Percentiles rank a stretch among this genome's conserved stretches.
Conservation (phyloP, 139 green algal genomes). For the Axilococcus clingmanii region DNA sequence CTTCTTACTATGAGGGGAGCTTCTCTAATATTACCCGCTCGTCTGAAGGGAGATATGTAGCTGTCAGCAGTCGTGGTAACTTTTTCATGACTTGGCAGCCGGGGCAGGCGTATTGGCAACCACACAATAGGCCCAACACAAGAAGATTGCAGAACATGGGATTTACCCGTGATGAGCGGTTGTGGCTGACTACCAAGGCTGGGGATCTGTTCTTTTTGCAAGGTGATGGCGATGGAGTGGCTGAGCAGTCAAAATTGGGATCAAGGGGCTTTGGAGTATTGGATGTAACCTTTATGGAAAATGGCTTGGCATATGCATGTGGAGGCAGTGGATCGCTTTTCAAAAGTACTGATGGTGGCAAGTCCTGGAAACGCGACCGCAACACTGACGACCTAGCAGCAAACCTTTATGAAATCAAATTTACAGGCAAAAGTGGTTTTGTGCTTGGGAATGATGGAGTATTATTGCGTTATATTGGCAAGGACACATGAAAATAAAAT, state of each 20-base stretch:
- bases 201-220: conserved; percentile 65
- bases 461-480: conserved; percentile 67
- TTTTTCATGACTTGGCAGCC: conserved; percentile 98
- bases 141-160: conserved; percentile 96
- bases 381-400: conserved; percentile 75
- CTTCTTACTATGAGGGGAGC: conserved; percentile 95
- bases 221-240: conserved; percentile 10
- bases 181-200: conserved; percentile 90
- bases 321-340: conserved; percentile 89
- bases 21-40: conserved; percentile 85
- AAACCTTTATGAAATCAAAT: conserved; percentile 96
- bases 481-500: background rate
- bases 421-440: conserved; percentile 66
- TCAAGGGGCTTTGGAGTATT: conserved; percentile 94
- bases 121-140: conserved; percentile 84
- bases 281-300: conserved; percentile 72
- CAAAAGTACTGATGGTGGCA: conserved; percentile 82
- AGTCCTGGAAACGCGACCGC: conserved; percentile 85
- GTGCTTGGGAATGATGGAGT: conserved; percentile 92
- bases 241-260: conserved; percentile 57
- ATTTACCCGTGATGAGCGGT: conserved; percentile 62
- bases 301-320: conserved; percentile 67
- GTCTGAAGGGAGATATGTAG: conserved; percentile 79
- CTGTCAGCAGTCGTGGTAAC: conserved; percentile 90
- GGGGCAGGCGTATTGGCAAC: conserved; percentile 84